phyloP scores from a whole-genome alignment of 768 basidiomycete species.

The Hygrocybe coccinea region DNA sequence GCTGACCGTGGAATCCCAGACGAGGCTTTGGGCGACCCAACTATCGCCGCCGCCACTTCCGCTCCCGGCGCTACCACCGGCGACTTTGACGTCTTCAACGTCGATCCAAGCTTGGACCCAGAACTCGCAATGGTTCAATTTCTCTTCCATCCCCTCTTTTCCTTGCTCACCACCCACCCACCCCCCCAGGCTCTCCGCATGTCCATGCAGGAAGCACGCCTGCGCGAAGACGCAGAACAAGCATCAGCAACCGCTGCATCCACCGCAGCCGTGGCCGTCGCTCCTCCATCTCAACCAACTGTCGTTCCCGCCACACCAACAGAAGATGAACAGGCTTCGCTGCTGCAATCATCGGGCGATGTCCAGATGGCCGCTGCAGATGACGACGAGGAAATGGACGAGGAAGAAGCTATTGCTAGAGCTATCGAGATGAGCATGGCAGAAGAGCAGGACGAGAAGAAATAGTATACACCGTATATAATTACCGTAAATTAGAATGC shows the following conservation, averaged over 20 bases:
- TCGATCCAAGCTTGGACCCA: slow-evolving; percentile 93
- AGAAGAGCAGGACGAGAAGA: slow-evolving; percentile 45
- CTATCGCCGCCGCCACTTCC: slow-evolving; percentile 44
- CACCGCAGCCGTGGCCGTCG: slow-evolving; percentile 37
- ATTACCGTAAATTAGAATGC: background rate
- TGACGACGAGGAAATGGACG: slow-evolving; percentile 65
- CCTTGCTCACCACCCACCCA: background rate
- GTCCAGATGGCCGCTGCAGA: slow-evolving; percentile 44
- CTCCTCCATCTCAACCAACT: slow-evolving; percentile 24
- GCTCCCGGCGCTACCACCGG: slow-evolving; percentile 42
- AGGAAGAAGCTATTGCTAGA: slow-evolving; percentile 84
- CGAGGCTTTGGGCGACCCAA: slow-evolving; percentile 49
- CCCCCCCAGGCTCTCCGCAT: slow-evolving; percentile 78
- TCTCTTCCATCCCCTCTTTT: background rate
- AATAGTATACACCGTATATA: background rate
- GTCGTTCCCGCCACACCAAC: slow-evolving; percentile 39
- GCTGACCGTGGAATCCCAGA: slow-evolving; percentile 74
- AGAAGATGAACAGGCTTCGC: slow-evolving; percentile 73
- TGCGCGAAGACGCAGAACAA: slow-evolving; percentile 57
- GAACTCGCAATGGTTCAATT: slow-evolving; percentile 85
- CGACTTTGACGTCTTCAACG: slow-evolving; percentile 70
- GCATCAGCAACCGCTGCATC: slow-evolving; percentile 26
- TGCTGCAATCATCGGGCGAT: slow-evolving; percentile 60
- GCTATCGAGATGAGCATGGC: slow-evolving; percentile 96
- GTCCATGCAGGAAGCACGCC: slow-evolving; percentile 94